Conservation (phyloP, 192 early-diverging fungal species). For the Umbelopsis isabellina region DNA sequence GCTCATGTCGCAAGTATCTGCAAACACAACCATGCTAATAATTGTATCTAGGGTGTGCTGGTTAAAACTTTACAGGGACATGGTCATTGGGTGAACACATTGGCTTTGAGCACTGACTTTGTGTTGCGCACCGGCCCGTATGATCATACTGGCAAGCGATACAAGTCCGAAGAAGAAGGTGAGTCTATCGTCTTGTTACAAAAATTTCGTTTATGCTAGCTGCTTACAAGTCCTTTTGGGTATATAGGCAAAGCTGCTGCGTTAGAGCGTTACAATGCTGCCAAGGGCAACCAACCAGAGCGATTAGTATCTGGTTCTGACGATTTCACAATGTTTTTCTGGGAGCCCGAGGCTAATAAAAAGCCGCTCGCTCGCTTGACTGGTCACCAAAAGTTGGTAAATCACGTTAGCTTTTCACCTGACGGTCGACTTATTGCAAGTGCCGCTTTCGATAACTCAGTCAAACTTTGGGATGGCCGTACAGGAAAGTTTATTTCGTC, state of each 20-base stretch:
- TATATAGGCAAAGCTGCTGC: conserved; percentile 68
- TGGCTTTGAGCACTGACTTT: conserved; percentile 91
- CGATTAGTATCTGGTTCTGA: conserved; percentile 92
- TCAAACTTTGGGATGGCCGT: conserved; percentile 94
- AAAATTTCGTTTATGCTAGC: not conserved
- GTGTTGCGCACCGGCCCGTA: conserved; percentile 87
- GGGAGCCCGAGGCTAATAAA: conserved; percentile 82
- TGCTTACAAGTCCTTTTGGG: not conserved
- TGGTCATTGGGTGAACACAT: conserved; percentile 96
- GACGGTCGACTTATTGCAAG: conserved; percentile 88
- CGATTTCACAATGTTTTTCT: conserved; percentile 97
- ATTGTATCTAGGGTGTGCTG: conserved; percentile 69
- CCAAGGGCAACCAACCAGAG: conserved; percentile 71
- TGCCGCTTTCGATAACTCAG: conserved; percentile 95
- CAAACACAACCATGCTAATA: conserved; percentile 4
- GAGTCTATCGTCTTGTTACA: not conserved
- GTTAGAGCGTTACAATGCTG: conserved; percentile 74
- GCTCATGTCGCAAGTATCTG: conserved; percentile 20
- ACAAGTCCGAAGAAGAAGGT: conserved; percentile 63
- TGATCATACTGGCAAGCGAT: conserved; percentile 79
- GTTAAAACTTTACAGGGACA: conserved; percentile 87
- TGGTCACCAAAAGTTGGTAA: conserved; percentile 94
- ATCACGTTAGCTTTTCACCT: conserved; percentile 92
- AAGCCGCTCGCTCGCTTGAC: conserved; percentile 84
- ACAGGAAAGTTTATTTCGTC: conserved; percentile 91